A percentile compares a stretch with the other conserved stretches of the same genome.
Evolutionary conservation across 176 grass and related monocot species (phyloP).

Genomic region (Eragrostis nindensis): DNA sequence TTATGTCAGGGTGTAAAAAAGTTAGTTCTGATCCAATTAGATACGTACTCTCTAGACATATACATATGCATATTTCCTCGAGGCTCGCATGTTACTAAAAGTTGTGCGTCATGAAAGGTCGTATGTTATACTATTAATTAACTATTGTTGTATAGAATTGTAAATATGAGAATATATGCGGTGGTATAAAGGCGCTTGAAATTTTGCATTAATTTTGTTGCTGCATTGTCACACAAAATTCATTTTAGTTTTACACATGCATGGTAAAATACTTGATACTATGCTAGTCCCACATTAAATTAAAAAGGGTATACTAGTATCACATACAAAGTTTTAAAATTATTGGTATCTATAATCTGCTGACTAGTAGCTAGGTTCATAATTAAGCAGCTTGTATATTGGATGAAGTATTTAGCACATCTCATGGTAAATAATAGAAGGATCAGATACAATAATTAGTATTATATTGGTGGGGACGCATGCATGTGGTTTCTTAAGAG

Average conservation of each 20-base stretch:
- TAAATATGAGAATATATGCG: background rate
- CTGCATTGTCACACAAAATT: background rate
- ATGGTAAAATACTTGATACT: background rate
- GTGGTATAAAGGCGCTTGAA: too few relatives aligned
- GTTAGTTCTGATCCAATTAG: background rate
- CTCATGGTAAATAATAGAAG: background rate
- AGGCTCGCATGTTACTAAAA: too few relatives aligned
- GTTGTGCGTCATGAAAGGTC: background rate
- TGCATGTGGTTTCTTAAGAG: background rate
- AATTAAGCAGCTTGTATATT: background rate
- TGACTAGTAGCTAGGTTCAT: background rate
- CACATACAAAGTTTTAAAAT: background rate
- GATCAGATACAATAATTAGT: background rate
- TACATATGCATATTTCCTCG: too few relatives aligned
- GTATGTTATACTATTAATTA: background rate
- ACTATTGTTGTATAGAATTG: background rate
- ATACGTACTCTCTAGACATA: too few relatives aligned
- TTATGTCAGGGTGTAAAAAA: background rate
- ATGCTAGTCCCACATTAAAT: background rate
- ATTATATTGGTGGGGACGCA: background rate
- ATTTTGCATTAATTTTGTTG: background rate
- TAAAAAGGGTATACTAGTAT: background rate
- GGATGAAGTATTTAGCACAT: background rate
- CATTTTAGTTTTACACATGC: background rate
- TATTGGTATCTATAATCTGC: background rate